A percentile compares a stretch with the other conserved stretches of the same genome.
Conservation (phyloP, 1,284 basidiomycete genomes). For the Fomitopsis schrenkii region DNA sequence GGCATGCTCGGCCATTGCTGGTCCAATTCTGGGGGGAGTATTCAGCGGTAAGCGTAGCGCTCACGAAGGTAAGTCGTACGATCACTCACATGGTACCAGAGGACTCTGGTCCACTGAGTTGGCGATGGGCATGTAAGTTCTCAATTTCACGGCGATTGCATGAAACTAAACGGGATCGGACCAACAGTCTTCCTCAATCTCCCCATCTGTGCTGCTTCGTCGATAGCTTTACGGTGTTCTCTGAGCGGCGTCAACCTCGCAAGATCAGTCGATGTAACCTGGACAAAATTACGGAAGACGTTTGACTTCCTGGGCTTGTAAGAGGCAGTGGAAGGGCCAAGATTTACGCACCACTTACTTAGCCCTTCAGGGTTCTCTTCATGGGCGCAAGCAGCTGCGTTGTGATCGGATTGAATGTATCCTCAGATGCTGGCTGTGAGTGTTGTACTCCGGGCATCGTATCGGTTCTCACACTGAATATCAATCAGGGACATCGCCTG, state of each 20-base stretch:
- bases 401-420: constrained; percentile 75
- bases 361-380: constrained; percentile 53
- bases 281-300: constrained; percentile 44
- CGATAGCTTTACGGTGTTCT: constrained; percentile 51
- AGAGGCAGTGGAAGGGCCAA: constrained; percentile 25
- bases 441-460: constrained; percentile 9
- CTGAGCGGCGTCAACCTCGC: constrained; percentile 53
- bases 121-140: constrained; percentile 79
- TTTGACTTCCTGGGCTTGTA: constrained; percentile 78
- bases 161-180: constrained; percentile 5
- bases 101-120: constrained; percentile 37
- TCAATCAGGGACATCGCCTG: constrained; percentile 51
- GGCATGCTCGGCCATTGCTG: constrained; percentile 77
- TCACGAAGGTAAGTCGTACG: not conserved
- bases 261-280: constrained; percentile 44
- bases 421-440: constrained; percentile 64
- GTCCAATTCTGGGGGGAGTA: constrained; percentile 71
- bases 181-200: constrained; percentile 72
- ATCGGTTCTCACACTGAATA: constrained; percentile 6
- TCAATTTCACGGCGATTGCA: not conserved
- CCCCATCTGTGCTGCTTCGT: constrained; percentile 62
- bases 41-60: constrained; percentile 59
- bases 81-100: constrained; percentile 7
- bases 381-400: constrained; percentile 71
- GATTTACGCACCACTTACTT: not conserved